Conservation (phyloP, 345 rosid species). For the Brassica napus region Da-Ae NC_063445.1:3995501-3996000, state of each 20-base stretch:
- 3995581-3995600: background rate
- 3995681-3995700: conserved; percentile 25
- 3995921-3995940: conserved; percentile 81
- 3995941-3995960: conserved; percentile 83
- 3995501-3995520: conserved; percentile 30
- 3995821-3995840: background rate
- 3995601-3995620: background rate
- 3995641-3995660: conserved; percentile 11
- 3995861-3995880: background rate
- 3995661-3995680: conserved; percentile 24
- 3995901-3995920: too few species aligned
- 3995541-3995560: conserved; percentile 36
- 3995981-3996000: background rate
- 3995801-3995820: too few species aligned
- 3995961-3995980: conserved; percentile 59
- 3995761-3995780: background rate
- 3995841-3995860: background rate
- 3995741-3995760: background rate
- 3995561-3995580: conserved; percentile 35
- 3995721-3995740: background rate
- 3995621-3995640: background rate
- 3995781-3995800: background rate
- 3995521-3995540: conserved; percentile 37
- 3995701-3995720: background rate
- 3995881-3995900: background rate